phyloP scores from a whole-genome alignment of 2,329 filamentous ascomycete genomes.

The Akanthomyces lecanii region DNA sequence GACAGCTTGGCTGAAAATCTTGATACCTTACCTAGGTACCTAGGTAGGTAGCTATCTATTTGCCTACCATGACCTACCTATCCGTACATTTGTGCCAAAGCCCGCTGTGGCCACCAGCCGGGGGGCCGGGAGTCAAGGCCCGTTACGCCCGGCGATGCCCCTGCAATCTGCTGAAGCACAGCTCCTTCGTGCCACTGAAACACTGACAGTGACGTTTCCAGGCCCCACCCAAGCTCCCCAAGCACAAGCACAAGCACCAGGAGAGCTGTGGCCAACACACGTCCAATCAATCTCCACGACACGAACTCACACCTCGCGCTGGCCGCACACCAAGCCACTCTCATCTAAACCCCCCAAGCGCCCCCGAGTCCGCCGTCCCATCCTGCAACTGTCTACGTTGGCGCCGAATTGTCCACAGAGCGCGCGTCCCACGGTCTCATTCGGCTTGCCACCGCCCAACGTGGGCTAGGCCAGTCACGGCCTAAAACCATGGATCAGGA shows the following conservation, averaged over 20 bases:
- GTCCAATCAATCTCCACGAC: neutral
- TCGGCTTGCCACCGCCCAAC: too few species aligned
- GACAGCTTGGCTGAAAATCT: too few species aligned
- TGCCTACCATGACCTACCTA: too few species aligned
- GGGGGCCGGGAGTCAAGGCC: too few species aligned
- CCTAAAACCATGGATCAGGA: neutral
- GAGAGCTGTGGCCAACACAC: neutral
- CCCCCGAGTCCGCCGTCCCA: too few species aligned
- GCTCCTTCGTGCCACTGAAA: neutral
- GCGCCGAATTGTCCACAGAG: neutral
- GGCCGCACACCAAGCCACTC: neutral
- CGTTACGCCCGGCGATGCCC: too few species aligned
- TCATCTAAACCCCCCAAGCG: too few species aligned
- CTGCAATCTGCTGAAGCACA: too few species aligned
- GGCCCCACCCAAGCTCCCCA: conserved; percentile 4
- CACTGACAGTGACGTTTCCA: neutral
- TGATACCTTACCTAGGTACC: too few species aligned
- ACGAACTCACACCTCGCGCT: neutral
- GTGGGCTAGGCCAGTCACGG: neutral
- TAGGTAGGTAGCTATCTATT: too few species aligned
- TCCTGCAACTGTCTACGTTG: neutral
- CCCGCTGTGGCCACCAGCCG: too few species aligned
- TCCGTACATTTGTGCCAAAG: too few species aligned
- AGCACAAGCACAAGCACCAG: neutral
- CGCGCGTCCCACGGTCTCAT: neutral